Evolutionary conservation across 2,329 filamentous ascomycete species (phyloP).

Genomic region (Passalora sequoiae): DNA sequence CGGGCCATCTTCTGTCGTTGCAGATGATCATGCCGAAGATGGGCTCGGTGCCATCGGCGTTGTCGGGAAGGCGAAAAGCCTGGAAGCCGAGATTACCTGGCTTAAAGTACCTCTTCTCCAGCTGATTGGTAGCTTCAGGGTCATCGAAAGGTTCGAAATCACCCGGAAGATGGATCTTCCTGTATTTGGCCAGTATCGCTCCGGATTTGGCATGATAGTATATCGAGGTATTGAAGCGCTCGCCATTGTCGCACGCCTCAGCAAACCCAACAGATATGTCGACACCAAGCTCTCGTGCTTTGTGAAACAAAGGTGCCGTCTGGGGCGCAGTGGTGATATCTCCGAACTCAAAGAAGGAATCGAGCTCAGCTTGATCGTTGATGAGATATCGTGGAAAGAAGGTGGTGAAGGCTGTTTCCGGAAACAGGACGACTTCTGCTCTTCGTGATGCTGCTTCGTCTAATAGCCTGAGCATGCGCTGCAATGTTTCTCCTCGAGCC

Average conservation of each 20-base stretch:
- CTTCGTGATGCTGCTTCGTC: conserved; percentile 40
- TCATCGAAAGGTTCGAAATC: conserved; percentile 46
- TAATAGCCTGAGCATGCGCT: conserved; percentile 48
- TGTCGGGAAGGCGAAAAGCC: conserved; percentile 47
- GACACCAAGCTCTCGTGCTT: conserved; percentile 42
- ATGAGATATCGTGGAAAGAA: conserved; percentile 52
- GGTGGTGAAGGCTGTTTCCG: conserved; percentile 51
- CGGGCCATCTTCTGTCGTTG: conserved; percentile 52
- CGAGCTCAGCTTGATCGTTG: conserved; percentile 40
- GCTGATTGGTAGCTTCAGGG: conserved; percentile 44
- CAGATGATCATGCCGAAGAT: conserved; percentile 53
- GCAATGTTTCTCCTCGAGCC: conserved; percentile 38
- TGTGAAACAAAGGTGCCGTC: conserved; percentile 45
- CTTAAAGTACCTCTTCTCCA: conserved; percentile 52
- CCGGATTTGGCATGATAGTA: conserved; percentile 47
- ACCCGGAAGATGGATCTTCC: conserved; percentile 52
- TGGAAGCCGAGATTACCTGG: conserved; percentile 50
- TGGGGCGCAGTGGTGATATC: conserved; percentile 40
- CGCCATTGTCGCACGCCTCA: conserved; percentile 41
- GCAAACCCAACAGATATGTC: conserved; percentile 51
- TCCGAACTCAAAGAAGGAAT: conserved; percentile 47
- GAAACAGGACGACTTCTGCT: conserved; percentile 49
- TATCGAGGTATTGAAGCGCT: conserved; percentile 46
- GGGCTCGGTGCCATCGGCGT: conserved; percentile 39
- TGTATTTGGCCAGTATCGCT: conserved; percentile 46